phyloP scores from a whole-genome alignment of 495 filamentous ascomycete genomes.

The Xanthoparmelia taractica region DNA sequence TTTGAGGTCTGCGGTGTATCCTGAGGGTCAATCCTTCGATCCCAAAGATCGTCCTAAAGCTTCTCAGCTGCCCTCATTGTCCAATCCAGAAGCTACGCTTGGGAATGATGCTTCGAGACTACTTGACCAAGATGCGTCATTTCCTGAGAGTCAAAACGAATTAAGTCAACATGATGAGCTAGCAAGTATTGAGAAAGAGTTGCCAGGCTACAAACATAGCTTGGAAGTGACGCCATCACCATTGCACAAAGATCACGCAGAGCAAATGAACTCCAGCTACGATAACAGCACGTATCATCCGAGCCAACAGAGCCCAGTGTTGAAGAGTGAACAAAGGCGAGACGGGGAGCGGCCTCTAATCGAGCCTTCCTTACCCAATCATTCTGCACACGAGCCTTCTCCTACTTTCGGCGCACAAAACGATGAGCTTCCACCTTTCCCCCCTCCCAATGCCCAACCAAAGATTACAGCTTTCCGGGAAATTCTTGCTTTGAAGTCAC shows the following conservation, averaged over 20 bases:
- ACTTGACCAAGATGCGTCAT: background rate
- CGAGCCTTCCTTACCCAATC: conserved; percentile 6
- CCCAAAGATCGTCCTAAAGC: background rate
- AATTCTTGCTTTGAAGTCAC: conserved; percentile 55
- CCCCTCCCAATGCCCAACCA: conserved; percentile 28
- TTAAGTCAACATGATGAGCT: background rate
- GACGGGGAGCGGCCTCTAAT: conserved; percentile 1
- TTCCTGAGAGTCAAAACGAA: background rate
- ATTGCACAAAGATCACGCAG: background rate
- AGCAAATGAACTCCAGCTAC: conserved; percentile 1
- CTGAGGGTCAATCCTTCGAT: conserved; percentile 12
- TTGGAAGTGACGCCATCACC: conserved; percentile 5
- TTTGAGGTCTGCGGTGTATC: conserved; percentile 14
- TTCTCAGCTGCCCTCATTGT: background rate
- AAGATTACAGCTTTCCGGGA: conserved; percentile 58
- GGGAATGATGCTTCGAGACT: background rate
- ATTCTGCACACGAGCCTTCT: background rate
- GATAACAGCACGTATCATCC: background rate
- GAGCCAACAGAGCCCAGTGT: background rate
- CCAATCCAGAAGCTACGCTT: background rate
- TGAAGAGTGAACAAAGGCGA: background rate
- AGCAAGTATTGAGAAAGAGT: background rate
- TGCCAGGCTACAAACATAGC: background rate
- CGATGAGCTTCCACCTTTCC: conserved; percentile 3
- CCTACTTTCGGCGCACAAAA: background rate